These are phyloP conservation scores for Balansia obtecta DNA, from an alignment of 2,329 filamentous ascomycete species.

Conservation along the genomic window DNA sequence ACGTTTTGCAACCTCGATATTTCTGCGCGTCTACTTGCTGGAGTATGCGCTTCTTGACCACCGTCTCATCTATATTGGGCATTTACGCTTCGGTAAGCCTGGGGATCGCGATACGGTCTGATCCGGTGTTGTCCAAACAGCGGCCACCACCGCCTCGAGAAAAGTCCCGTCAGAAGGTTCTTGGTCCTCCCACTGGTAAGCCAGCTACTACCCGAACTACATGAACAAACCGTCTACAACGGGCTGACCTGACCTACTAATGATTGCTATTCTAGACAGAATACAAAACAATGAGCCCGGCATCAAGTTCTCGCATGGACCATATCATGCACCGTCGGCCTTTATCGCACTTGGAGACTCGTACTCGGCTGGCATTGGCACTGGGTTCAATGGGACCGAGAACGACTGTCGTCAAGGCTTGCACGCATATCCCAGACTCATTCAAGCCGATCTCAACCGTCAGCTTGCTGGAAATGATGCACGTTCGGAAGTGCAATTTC, in stretches of 20 bases:
- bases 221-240: too few relatives aligned
- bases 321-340: constrained; percentile 13
- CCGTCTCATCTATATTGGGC: background rate
- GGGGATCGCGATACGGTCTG: background rate
- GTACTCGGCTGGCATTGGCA: constrained; percentile 36
- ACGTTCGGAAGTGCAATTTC: constrained; percentile 24
- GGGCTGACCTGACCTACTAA: too few relatives aligned
- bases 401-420: constrained; percentile 29
- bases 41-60: background rate
- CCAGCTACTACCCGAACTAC: background rate
- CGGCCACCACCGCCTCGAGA: background rate
- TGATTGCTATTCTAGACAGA: too few relatives aligned
- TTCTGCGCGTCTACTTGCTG: background rate
- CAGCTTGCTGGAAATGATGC: constrained; percentile 5
- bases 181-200: background rate
- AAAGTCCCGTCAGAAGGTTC: background rate
- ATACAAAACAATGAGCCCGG: background rate
- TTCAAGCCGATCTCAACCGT: constrained; percentile 23
- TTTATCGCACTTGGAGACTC: constrained; percentile 34
- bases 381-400: constrained; percentile 26
- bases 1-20: background rate
- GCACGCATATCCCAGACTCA: constrained; percentile 29
- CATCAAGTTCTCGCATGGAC: constrained; percentile 5
- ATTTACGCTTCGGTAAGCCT: background rate
- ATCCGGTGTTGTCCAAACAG: background rate